phyloP scores from a whole-genome alignment of 768 basidiomycete species.

The Leccinellum rugosiceps region DNA sequence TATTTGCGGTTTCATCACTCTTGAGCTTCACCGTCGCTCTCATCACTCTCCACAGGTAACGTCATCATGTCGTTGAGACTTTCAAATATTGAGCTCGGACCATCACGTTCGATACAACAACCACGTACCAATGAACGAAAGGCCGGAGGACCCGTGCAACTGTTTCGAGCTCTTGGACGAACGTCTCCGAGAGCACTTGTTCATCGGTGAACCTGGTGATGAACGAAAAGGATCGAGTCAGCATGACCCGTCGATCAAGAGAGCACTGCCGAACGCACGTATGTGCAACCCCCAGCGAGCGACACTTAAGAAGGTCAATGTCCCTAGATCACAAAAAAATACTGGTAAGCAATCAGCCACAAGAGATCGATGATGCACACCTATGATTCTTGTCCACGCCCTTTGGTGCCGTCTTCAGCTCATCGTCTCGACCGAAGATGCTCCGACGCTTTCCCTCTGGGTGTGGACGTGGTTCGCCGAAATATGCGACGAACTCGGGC shows the following conservation, averaged over 20 bases:
- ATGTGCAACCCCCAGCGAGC: conserved; percentile 68
- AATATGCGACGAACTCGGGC: conserved; percentile 69
- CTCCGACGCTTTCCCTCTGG: conserved; percentile 62
- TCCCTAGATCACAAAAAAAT: conserved; percentile 46
- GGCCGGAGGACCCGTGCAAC: conserved; percentile 60
- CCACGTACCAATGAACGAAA: conserved; percentile 72
- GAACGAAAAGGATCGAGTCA: conserved; percentile 14
- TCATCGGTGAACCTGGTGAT: conserved; percentile 63
- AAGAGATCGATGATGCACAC: conserved; percentile 36
- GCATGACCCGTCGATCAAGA: not conserved
- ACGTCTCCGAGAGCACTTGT: conserved; percentile 63
- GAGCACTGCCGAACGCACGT: conserved; percentile 38
- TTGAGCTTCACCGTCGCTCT: not conserved
- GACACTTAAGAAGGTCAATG: conserved; percentile 87
- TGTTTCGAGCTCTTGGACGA: conserved; percentile 57
- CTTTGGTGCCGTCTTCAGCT: conserved; percentile 89
- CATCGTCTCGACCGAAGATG: conserved; percentile 85
- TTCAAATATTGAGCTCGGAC: not conserved
- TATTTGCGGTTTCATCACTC: conserved; percentile 6
- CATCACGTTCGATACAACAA: not conserved
- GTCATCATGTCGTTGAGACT: conserved; percentile 77
- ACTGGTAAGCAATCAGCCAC: not conserved
- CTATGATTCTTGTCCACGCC: conserved; percentile 80
- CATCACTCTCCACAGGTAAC: conserved; percentile 34
- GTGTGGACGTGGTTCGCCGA: conserved; percentile 66